A percentile compares a stretch with the other conserved stretches of the same genome.
Evolutionary conservation across 2,329 filamentous ascomycete species (phyloP).

Genomic region (Cephalotrichum gorgonifer): DNA sequence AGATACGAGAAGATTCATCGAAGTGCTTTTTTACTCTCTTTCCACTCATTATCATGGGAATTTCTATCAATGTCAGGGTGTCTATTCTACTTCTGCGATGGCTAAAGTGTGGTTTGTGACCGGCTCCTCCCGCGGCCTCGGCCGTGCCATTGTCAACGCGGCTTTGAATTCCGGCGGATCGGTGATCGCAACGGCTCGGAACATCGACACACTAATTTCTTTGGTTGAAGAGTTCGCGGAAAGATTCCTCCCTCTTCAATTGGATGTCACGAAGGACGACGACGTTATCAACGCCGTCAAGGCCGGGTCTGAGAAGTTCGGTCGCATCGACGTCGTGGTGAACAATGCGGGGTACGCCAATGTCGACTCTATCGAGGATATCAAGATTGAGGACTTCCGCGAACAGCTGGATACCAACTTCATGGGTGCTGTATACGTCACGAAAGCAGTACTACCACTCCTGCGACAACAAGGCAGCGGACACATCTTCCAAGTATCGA

Average conservation of each 20-base stretch:
- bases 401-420: conserved; percentile 50
- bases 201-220: conserved; percentile 21
- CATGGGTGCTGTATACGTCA: conserved; percentile 45
- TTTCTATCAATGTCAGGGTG: no score
- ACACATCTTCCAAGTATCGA: conserved; percentile 29
- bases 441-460: conserved; percentile 26
- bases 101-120: conserved; percentile 34
- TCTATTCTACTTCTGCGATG: conserved; percentile 9
- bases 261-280: conserved; percentile 44
- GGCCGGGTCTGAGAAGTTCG: conserved; percentile 33
- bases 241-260: conserved; percentile 36
- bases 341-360: conserved; percentile 54
- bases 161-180: conserved; percentile 27
- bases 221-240: conserved; percentile 23
- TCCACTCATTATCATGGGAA: no score
- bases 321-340: conserved; percentile 46
- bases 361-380: conserved; percentile 39
- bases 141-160: conserved; percentile 25
- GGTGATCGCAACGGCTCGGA: conserved; percentile 34
- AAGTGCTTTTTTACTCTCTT: no score
- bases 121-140: conserved; percentile 36
- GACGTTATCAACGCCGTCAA: conserved; percentile 21
- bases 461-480: conserved; percentile 18
- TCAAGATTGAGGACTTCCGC: conserved; percentile 34
- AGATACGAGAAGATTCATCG: no score